Evolutionary conservation across 2,329 filamentous ascomycete genomes (phyloP).

Genomic region (Aureobasidium sp.): DNA sequence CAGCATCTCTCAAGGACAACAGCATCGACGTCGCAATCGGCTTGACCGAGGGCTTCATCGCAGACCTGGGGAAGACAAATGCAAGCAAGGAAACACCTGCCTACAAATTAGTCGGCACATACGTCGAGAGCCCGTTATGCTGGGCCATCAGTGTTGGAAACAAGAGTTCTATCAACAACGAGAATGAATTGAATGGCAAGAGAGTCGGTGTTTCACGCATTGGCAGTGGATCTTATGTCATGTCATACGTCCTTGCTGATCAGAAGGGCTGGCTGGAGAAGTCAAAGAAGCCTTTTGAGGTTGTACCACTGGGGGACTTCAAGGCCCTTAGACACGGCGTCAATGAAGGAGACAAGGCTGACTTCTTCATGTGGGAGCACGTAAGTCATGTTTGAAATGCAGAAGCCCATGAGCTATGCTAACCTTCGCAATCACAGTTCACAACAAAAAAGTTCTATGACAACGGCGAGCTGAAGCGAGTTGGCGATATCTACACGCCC

Average conservation of each 20-base stretch:
- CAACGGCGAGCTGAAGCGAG: conserved; percentile 70
- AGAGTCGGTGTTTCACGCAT: conserved; percentile 83
- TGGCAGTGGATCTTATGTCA: conserved; percentile 84
- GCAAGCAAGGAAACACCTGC: conserved; percentile 39
- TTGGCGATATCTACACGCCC: conserved; percentile 94
- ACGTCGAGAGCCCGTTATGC: conserved; percentile 84
- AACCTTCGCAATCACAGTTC: conserved; percentile 40
- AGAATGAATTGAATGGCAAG: conserved; percentile 60
- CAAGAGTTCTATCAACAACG: conserved; percentile 52
- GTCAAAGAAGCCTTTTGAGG: conserved; percentile 51
- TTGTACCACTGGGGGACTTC: conserved; percentile 64
- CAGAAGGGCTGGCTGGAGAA: conserved; percentile 65
- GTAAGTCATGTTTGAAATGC: not conserved
- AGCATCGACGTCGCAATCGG: conserved; percentile 80
- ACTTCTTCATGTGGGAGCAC: conserved; percentile 99
- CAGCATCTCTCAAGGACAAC: conserved; percentile 62
- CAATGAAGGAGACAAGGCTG: conserved; percentile 56
- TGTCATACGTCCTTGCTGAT: conserved; percentile 91
- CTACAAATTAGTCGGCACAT: conserved; percentile 83
- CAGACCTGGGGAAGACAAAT: conserved; percentile 62
- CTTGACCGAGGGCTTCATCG: conserved; percentile 94
- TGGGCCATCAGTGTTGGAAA: conserved; percentile 92
- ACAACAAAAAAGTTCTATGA: conserved; percentile 94
- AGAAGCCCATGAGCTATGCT: not conserved
- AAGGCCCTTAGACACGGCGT: conserved; percentile 63